Conservation (phyloP, 345 rosid species). For the Gossypium raimondii region DNA sequence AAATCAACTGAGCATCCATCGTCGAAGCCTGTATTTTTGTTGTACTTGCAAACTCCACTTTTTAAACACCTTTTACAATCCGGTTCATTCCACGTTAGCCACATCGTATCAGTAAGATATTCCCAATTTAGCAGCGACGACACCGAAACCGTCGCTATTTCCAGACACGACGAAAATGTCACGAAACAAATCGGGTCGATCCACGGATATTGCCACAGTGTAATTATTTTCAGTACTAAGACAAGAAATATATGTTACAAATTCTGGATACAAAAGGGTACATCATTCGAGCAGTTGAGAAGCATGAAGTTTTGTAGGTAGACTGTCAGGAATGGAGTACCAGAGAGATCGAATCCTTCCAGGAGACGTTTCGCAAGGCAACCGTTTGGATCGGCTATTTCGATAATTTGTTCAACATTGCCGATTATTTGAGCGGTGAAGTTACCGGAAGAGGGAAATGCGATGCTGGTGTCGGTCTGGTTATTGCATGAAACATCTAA, state of each 20-base stretch:
- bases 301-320: constrained; percentile 19
- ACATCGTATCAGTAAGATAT: neutral
- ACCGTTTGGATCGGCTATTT: neutral
- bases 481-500: constrained; percentile 15
- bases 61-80: neutral
- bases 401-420: neutral
- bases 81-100: constrained; percentile 16
- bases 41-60: neutral
- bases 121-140: neutral
- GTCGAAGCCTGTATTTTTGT: neutral
- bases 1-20: neutral
- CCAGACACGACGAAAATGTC: neutral
- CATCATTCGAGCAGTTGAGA: constrained; percentile 24
- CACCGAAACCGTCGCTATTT: neutral
- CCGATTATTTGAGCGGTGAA: neutral
- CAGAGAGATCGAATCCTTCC: neutral
- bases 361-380: constrained; percentile 25
- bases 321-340: constrained; percentile 8
- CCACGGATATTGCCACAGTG: neutral
- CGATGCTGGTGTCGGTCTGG: neutral
- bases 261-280: neutral
- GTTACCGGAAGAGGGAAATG: constrained; percentile 3
- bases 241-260: neutral
- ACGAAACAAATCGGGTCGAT: neutral
- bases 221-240: constrained; percentile 11